phyloP scores from a whole-genome alignment of 2,329 filamentous ascomycete genomes.

The Fusarium beomiforme region DNA sequence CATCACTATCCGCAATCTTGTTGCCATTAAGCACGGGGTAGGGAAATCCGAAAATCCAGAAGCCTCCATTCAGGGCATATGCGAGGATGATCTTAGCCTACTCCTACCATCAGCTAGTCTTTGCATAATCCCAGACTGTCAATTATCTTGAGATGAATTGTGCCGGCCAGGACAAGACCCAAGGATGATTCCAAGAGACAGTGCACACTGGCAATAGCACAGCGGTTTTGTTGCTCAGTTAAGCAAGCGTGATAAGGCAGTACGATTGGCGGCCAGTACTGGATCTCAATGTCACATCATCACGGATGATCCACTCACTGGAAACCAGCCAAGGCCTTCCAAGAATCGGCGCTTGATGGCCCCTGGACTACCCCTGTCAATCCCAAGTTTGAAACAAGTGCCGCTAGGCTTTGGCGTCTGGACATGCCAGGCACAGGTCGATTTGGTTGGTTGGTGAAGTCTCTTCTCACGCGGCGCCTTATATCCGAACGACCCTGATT shows the following conservation, averaged over 20 bases:
- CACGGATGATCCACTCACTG: conserved; percentile 28
- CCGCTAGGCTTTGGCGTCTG: conserved; percentile 32
- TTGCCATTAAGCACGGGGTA: conserved; percentile 1
- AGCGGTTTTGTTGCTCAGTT: conserved; percentile 15
- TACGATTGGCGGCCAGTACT: conserved; percentile 27
- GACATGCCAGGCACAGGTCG: conserved; percentile 24
- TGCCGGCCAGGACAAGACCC: conserved; percentile 1
- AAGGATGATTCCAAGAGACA: conserved; percentile 11
- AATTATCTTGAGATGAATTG: not conserved
- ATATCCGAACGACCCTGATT: conserved; percentile 20
- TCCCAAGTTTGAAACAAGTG: conserved; percentile 33
- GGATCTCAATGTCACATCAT: conserved; percentile 27
- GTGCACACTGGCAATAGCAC: conserved; percentile 11
- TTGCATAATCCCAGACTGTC: conserved; percentile 18
- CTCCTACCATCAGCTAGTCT: conserved; percentile 9
- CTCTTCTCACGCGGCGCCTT: conserved; percentile 14
- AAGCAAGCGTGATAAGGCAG: conserved; percentile 2
- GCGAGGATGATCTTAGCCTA: not conserved
- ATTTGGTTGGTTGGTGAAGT: conserved; percentile 30
- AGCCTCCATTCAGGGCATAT: not conserved
- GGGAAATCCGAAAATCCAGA: conserved; percentile 10
- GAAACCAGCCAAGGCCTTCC: conserved; percentile 35
- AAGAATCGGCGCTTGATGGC: conserved; percentile 33
- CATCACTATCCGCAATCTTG: conserved; percentile 2
- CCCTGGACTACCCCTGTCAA: conserved; percentile 28